Percentiles rank a stretch among this genome's conserved stretches.
Conservation (phyloP, 768 basidiomycete genomes). For the Harrya chromipes region DNA sequence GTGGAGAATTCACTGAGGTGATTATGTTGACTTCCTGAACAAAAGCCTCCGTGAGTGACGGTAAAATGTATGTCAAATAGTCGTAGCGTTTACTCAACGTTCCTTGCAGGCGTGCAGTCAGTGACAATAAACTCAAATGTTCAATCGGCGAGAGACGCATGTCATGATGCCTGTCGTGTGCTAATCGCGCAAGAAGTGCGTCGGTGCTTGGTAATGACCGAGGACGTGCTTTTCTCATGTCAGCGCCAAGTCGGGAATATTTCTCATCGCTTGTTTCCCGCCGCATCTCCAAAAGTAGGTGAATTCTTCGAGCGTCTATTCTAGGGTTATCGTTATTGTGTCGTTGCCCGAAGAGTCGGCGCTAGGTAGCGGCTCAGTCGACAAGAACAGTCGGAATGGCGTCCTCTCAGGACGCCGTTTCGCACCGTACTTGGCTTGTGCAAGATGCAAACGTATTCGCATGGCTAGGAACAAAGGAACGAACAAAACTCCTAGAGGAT, state of each 20-base stretch:
- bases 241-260: conserved; percentile 1
- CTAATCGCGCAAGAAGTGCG: background rate
- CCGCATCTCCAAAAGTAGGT: background rate
- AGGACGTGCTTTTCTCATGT: conserved; percentile 9
- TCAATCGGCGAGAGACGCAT: no score
- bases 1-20: no score
- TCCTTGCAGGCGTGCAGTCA: background rate
- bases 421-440: no score
- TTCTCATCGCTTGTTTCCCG: conserved; percentile 8
- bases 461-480: no score
- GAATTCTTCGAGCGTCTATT: background rate
- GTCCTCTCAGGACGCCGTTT: no score
- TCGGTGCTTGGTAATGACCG: background rate
- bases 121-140: background rate
- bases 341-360: background rate
- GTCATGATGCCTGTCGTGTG: background rate
- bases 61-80: no score
- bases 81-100: conserved; percentile 2
- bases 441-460: no score
- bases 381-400: background rate
- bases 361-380: background rate
- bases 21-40: background rate
- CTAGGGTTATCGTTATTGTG: background rate
- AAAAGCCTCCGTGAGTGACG: background rate
- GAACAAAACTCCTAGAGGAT: background rate